Evolutionary conservation across 169 alveolate genomes (phyloP).

Genomic region (Plasmodium yoelii): DNA sequence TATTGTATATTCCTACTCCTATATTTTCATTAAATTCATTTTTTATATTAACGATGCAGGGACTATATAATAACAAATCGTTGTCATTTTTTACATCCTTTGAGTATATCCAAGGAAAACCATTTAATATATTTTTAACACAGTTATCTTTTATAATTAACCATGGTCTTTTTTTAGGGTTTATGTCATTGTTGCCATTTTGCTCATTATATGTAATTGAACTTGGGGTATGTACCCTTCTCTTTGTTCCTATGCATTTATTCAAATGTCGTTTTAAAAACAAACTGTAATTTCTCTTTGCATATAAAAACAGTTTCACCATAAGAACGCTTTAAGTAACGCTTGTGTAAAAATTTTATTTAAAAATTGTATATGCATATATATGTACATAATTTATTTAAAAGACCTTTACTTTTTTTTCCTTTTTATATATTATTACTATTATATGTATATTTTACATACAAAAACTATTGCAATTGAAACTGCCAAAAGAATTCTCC

Average conservation of each 20-base stretch:
- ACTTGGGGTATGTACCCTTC: neutral
- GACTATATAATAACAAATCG: conserved; percentile 53
- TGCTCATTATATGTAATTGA: conserved; percentile 4
- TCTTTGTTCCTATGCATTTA: conserved; percentile 6
- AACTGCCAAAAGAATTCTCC: neutral
- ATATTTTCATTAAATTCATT: conserved; percentile 63
- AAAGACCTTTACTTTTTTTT: neutral
- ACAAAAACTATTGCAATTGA: neutral
- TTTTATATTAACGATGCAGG: conserved; percentile 75
- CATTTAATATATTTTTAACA: conserved; percentile 63
- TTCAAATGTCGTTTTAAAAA: conserved; percentile 8
- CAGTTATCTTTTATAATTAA: conserved; percentile 47
- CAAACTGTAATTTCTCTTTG: conserved; percentile 8
- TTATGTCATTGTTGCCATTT: conserved; percentile 12
- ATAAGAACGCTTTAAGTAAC: neutral
- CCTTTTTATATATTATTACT: neutral
- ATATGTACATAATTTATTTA: neutral
- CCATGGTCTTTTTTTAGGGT: conserved; percentile 71
- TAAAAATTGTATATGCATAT: neutral
- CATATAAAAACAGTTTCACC: neutral
- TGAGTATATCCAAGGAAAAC: conserved; percentile 77
- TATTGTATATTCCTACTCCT: conserved; percentile 75
- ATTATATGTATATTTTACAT: neutral
- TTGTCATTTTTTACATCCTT: conserved; percentile 74
- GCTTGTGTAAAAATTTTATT: neutral